Evolutionary conservation across 495 filamentous ascomycete species (phyloP), one percentile per base, ranked within the genome.

Genomic region (Lineolata rhizophorae): DNA sequence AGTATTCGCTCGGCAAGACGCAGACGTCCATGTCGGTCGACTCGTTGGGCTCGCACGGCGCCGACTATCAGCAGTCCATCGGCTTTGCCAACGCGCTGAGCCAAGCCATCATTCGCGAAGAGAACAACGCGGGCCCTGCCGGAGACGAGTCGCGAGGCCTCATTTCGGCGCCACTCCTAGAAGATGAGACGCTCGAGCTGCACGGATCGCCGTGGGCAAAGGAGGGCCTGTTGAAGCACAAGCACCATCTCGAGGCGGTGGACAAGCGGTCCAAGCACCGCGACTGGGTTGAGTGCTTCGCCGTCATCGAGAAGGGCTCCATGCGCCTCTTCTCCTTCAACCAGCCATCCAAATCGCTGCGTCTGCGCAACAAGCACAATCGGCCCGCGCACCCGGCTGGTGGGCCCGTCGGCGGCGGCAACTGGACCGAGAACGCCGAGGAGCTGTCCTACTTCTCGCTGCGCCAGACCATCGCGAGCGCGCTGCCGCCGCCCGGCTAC

Each of bases 11-110:
- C 35, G 78, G 83, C 26, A 82, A 84, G 44, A 84, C 79, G 3
- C 72, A 84, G 34, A 84, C 84, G 4, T 79, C 82, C 2, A 76
- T 83, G 56, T 93, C 85, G 9, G 76, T 90, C 39, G 80, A 87
- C 50, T 90, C 81, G 0, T 66, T 92, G 40, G 68, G 71, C 12
- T 84, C 77, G 1, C 62, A 67, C n/a, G 79, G 70, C 51, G 72
- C 71, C 2, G 87, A 90, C 43, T 94, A 84, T 45, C 81, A 92
- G 44, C 83, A 91, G 46, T 90, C 83, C 0, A 92, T 99, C 44
- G 87, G 87, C 0, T 99, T 99, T 47, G 87, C 90, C 24, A 95
- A 92, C 53, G 87, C 87, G 11, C 64, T 99, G 2, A 91, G 79
- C 40, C 90, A 55, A 35, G 87, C 87, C 12, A 97, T 95, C 43